Base-by-base conservation (phyloP, 2,329 filamentous ascomycete genomes). In the Sclerotiophoma versabilis region DNA sequence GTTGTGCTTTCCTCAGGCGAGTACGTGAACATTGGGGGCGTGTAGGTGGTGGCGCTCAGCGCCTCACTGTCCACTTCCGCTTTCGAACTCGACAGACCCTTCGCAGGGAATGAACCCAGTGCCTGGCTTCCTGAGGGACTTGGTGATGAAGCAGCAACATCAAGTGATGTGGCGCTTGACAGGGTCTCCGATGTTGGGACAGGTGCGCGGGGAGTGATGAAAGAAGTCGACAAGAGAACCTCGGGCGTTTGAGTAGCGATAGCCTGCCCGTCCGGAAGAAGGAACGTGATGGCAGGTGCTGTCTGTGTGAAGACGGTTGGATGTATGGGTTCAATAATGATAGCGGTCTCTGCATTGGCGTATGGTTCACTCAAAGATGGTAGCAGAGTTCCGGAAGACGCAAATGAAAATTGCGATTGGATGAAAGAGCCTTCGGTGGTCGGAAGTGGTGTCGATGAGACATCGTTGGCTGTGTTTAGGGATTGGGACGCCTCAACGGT, bases 281-380 rank as follows among this genome's bases (percentile, higher is more conserved):
- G 49, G 39, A 75, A 75, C 3, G 71, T 76, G 33, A 75, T 64
- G 14, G 63, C 69, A 15, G 71, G 49, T 53, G 60, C 50, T 34
- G 65, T 64, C 5, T 55, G 53, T 11, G 66, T 70, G 41, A 70
- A 63, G 23, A 74, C 49, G 1, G 69, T 68, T 3, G 51, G 64
- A 29, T 67, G 60, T 3, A 75, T 64, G 1, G 74, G 74, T 23
- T 71, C 62, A 26, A 75, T 65, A 8, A 73, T 55, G 6, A 75
- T 53, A 48, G 68, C 71, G 39, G 72, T 71, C 23, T 74, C 66
- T 33, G 65, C 70, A 26, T 72, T 59, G 20, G 64, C 66, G 30
- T 37, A 43, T 15, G 56, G 46, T 33, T 49, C 54, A 36, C 55
- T 56, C 14, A 49, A 25, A 23, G 60, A 54, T 14, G 41, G 30